These are phyloP conservation scores for Pseudogymnoascus destructans DNA, from an alignment of 2,329 filamentous ascomycete genomes.

Conservation along the genomic window DNA sequence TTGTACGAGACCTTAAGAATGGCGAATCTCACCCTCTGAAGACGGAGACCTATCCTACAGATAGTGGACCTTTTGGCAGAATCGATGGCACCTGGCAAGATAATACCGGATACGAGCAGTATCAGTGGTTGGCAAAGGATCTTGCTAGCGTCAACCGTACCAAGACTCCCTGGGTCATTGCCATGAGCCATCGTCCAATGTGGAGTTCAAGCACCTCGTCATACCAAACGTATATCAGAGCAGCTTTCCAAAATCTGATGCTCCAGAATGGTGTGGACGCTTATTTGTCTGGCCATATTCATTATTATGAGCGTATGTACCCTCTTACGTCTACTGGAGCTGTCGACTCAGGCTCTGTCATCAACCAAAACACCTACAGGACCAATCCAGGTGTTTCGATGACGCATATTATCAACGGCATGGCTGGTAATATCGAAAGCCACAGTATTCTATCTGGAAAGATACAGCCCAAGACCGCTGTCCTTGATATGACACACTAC, in stretches of 20 bases:
- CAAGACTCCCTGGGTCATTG: constrained; percentile 23
- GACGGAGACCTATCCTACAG: constrained; percentile 34
- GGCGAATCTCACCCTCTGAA: constrained; percentile 30
- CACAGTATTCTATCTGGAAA: constrained; percentile 30
- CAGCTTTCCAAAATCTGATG: constrained; percentile 34
- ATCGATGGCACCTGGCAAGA: constrained; percentile 30
- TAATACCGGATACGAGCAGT: constrained; percentile 34
- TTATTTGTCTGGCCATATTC: constrained; percentile 34
- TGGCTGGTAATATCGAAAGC: constrained; percentile 39
- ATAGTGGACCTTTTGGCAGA: constrained; percentile 36
- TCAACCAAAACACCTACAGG: constrained; percentile 36
- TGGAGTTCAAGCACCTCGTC: constrained; percentile 32
- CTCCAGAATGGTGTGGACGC: constrained; percentile 34
- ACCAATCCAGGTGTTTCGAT: constrained; percentile 36
- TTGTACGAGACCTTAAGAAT: constrained; percentile 31
- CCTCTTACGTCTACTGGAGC: constrained; percentile 29
- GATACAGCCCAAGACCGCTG: constrained; percentile 30
- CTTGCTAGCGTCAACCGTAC: constrained; percentile 20
- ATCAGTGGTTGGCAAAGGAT: constrained; percentile 32
- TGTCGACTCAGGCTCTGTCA: constrained; percentile 30
- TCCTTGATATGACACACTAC: constrained; percentile 34
- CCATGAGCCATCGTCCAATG: constrained; percentile 36
- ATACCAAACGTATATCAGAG: constrained; percentile 33
- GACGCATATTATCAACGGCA: constrained; percentile 39
- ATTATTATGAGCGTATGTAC: constrained; percentile 34